These are phyloP conservation scores for Pelargonium nanum DNA, from an alignment of 345 rosid genomes.

Conservation along the genomic window DNA sequence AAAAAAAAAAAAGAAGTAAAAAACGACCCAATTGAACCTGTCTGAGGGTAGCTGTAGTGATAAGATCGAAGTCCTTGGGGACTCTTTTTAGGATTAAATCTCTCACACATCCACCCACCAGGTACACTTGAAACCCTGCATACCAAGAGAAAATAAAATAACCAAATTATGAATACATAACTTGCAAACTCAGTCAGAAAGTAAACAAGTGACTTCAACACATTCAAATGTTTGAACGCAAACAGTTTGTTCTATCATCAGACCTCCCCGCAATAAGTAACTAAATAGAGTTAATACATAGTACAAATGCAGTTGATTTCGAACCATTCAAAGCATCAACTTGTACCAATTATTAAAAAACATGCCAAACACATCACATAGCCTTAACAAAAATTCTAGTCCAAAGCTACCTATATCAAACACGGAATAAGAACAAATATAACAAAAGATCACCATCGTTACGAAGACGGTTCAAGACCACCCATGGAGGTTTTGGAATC, in stretches of 20 bases:
- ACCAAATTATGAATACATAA: not conserved
- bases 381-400: too few species aligned
- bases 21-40: too few species aligned
- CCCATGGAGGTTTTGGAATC: constrained; percentile 46
- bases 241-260: too few species aligned
- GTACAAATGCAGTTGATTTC: not conserved
- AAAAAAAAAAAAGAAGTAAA: too few species aligned
- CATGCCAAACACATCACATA: not conserved
- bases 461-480: constrained; percentile 44
- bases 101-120: constrained; percentile 95
- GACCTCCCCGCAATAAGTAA: too few species aligned
- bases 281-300: too few species aligned
- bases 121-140: constrained; percentile 70
- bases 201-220: not conserved
- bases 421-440: not conserved
- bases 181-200: not conserved
- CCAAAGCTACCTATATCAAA: too few species aligned
- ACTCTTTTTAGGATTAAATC: constrained; percentile 61
- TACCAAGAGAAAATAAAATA: not conserved
- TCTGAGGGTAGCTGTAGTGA: constrained; percentile 72
- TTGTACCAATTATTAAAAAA: not conserved
- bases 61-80: constrained; percentile 92
- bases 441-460: constrained; percentile 27
- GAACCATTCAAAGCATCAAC: not conserved
- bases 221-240: too few species aligned